Conservation (phyloP, 306 rosid species). For the Trifolium fragiferum region DNA sequence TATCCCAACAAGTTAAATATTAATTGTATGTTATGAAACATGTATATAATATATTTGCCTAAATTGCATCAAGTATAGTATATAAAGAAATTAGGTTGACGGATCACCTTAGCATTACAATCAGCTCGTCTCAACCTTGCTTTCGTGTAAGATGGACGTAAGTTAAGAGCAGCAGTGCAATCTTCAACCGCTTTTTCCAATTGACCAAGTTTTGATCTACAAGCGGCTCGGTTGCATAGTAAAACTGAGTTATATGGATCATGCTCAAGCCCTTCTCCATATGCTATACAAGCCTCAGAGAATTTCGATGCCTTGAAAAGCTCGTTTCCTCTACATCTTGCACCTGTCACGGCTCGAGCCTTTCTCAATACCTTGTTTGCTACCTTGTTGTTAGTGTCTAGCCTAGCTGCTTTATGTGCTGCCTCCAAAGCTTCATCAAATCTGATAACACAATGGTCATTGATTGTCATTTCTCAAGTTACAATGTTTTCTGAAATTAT, state of each 20-base stretch:
- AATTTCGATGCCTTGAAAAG: constrained; percentile 71
- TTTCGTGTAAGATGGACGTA: constrained; percentile 73
- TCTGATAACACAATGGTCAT: constrained; percentile 45
- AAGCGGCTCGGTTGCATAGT: constrained; percentile 84
- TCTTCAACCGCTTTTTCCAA: constrained; percentile 72
- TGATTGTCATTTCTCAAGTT: constrained; percentile 8
- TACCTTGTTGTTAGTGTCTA: constrained; percentile 71
- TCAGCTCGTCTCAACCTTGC: constrained; percentile 91
- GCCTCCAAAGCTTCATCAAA: constrained; percentile 79
- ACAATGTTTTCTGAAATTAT: not conserved
- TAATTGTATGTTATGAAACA: not conserved
- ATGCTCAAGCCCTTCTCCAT: constrained; percentile 80
- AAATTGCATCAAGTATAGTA: no score
- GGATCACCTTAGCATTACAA: constrained; percentile 71
- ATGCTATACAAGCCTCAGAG: constrained; percentile 73
- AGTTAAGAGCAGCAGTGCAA: constrained; percentile 67
- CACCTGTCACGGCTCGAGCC: constrained; percentile 53
- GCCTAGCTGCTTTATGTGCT: constrained; percentile 57
- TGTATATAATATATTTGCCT: not conserved
- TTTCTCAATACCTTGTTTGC: constrained; percentile 57
- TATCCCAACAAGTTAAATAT: not conserved
- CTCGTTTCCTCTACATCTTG: constrained; percentile 77
- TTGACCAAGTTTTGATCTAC: constrained; percentile 71
- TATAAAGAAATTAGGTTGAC: no score
- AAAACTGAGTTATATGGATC: constrained; percentile 71